Conservation (phyloP, 768 basidiomycete species). For the button mushroom (Agaricus bisporus) region DNA sequence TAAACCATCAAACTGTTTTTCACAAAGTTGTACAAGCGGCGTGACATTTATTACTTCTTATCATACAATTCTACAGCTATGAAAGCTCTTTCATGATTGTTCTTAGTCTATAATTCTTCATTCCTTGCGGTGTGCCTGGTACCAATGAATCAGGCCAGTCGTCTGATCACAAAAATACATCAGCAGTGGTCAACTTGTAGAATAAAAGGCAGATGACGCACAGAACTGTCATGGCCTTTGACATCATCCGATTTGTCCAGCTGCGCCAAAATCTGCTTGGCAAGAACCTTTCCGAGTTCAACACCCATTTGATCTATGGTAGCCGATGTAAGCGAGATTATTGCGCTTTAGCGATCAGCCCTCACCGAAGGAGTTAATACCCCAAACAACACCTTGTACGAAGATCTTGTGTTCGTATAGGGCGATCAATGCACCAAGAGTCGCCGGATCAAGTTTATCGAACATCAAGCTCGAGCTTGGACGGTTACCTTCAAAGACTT, state of each 20-base stretch:
- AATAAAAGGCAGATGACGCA: conserved; percentile 20
- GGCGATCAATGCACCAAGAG: conserved; percentile 85
- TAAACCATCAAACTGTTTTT: too few species aligned
- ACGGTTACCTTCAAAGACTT: conserved; percentile 96
- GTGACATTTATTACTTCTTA: too few species aligned
- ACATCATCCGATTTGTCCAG: conserved; percentile 77
- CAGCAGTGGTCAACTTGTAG: background rate
- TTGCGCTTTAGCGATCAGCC: conserved; percentile 14
- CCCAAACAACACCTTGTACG: conserved; percentile 95
- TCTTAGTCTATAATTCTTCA: conserved; percentile 16
- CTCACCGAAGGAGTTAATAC: conserved; percentile 94
- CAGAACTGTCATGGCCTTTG: conserved; percentile 84
- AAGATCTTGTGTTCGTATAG: conserved; percentile 99
- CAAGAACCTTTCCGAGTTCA: conserved; percentile 94
- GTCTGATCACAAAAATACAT: conserved; percentile 44
- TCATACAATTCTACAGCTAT: background rate
- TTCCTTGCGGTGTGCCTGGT: conserved; percentile 84
- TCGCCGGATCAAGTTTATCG: conserved; percentile 85
- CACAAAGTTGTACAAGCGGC: too few species aligned
- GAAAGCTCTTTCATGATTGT: too few species aligned
- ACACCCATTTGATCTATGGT: conserved; percentile 95
- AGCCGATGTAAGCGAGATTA: background rate
- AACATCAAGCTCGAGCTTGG: conserved; percentile 97
- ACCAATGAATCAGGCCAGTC: conserved; percentile 94
- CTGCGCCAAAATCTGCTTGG: conserved; percentile 91